Percentiles rank a stretch among this genome's conserved stretches.
Conservation (phyloP, 495 filamentous ascomycete species). For the Astrocystis sublimbata region DNA sequence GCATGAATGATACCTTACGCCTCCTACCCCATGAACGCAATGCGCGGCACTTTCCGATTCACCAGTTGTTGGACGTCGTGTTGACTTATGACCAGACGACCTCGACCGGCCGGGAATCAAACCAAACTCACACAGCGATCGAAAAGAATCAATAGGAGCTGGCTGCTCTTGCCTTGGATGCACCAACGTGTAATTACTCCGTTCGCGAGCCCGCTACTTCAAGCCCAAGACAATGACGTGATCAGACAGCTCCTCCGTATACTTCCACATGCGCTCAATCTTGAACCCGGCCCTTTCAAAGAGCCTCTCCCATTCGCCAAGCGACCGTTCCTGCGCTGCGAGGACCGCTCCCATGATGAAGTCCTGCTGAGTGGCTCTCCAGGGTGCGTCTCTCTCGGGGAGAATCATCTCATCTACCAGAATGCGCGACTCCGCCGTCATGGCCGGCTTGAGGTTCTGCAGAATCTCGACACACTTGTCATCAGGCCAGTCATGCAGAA, state of each 20-base stretch:
- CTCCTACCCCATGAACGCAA: too few species aligned
- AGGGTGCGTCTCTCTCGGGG: conserved; percentile 38
- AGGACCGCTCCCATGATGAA: conserved; percentile 44
- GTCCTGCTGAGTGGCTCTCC: conserved; percentile 44
- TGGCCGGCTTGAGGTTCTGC: conserved; percentile 33
- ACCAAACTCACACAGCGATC: too few species aligned
- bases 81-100: too few species aligned
- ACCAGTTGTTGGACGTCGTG: too few species aligned
- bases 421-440: conserved; percentile 42
- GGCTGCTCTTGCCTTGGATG: not conserved
- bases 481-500: conserved; percentile 51
- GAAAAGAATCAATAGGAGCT: not conserved
- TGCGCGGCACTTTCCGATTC: too few species aligned
- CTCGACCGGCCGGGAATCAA: too few species aligned
- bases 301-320: conserved; percentile 41
- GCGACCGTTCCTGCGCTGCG: conserved; percentile 36
- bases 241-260: conserved; percentile 30
- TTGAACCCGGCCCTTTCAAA: conserved; percentile 40
- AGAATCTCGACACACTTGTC: conserved; percentile 43
- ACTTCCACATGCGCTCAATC: conserved; percentile 39
- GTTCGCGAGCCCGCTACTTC: not conserved
- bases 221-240: conserved; percentile 36
- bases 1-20: too few species aligned
- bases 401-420: conserved; percentile 51
- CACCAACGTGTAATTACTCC: not conserved